Conservation (phyloP, 306 rosid genomes). For the Cucurbita maxima region DNA sequence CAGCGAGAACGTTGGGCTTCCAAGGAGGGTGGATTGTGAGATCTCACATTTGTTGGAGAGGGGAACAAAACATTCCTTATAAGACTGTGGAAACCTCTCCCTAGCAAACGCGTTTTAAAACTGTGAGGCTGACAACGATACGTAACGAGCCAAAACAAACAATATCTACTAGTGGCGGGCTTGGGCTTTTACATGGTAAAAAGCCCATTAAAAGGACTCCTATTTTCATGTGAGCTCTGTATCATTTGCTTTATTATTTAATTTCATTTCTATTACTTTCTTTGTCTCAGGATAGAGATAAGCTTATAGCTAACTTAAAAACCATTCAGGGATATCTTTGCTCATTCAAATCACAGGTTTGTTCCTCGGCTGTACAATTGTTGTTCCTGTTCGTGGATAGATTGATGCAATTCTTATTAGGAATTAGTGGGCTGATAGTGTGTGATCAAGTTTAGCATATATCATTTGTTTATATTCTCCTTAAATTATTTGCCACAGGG, state of each 20-base stretch:
- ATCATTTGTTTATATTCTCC: neutral
- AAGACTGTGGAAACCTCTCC: no score
- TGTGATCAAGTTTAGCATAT: neutral
- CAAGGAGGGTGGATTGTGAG: no score
- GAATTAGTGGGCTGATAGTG: conserved; percentile 1
- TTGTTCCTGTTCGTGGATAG: neutral
- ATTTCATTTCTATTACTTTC: neutral
- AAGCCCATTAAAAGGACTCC: no score
- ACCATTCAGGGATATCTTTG: conserved; percentile 86
- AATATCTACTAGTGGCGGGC: no score
- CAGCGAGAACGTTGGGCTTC: no score
- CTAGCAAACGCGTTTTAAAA: no score
- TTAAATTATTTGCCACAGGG: conserved; percentile 37
- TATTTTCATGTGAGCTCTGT: neutral
- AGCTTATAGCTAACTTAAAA: conserved; percentile 67
- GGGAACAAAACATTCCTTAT: no score
- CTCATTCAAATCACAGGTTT: conserved; percentile 82
- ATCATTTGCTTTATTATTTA: neutral
- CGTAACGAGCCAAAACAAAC: no score
- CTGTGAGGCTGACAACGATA: no score
- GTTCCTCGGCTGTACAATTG: neutral
- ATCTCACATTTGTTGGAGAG: no score
- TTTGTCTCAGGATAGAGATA: conserved; percentile 58
- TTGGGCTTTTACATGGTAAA: no score
- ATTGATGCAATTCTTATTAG: neutral